phyloP scores from a whole-genome alignment of 495 filamentous ascomycete species.

The Umbilicaria muhlenbergii region DNA sequence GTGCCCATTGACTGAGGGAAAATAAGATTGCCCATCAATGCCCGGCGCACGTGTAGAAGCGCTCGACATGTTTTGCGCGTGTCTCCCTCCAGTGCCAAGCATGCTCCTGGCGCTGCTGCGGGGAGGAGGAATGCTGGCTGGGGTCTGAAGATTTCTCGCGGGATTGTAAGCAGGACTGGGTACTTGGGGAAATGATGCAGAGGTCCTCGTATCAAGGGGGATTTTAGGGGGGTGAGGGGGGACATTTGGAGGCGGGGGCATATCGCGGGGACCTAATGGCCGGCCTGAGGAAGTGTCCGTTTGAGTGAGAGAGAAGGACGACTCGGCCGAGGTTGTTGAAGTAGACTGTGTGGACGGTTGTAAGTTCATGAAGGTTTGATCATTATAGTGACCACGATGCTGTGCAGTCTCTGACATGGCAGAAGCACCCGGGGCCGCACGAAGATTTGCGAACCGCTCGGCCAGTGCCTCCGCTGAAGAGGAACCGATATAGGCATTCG shows the following conservation, averaged over 20 bases:
- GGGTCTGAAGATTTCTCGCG: constrained; percentile 3
- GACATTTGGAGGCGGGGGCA: constrained; percentile 29
- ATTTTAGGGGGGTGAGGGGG: constrained; percentile 39
- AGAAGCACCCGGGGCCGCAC: constrained; percentile 13
- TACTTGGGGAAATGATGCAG: constrained; percentile 50
- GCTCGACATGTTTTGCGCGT: too few relatives aligned
- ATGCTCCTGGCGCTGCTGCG: constrained; percentile 8
- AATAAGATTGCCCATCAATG: too few relatives aligned
- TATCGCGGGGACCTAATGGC: constrained; percentile 39
- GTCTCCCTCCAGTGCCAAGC: constrained; percentile 4
- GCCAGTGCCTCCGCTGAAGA: constrained; percentile 23
- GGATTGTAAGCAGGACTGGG: constrained; percentile 84
- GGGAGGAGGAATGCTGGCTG: background rate
- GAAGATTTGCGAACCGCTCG: constrained; percentile 30
- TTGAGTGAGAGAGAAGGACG: constrained; percentile 16
- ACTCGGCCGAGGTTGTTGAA: constrained; percentile 17
- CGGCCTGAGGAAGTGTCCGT: constrained; percentile 12
- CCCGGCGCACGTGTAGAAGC: too few relatives aligned
- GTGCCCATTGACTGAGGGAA: too few relatives aligned
- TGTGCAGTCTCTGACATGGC: background rate
- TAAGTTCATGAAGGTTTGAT: constrained; percentile 14
- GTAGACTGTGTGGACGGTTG: constrained; percentile 22
- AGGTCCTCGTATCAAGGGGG: constrained; percentile 32
- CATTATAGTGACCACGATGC: constrained; percentile 1
- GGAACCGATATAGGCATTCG: constrained; percentile 12